These are phyloP conservation scores for Aurantiochytrium sp. DNA, from an alignment of 108 stramenopile genomes.

Conservation along the genomic window DNA sequence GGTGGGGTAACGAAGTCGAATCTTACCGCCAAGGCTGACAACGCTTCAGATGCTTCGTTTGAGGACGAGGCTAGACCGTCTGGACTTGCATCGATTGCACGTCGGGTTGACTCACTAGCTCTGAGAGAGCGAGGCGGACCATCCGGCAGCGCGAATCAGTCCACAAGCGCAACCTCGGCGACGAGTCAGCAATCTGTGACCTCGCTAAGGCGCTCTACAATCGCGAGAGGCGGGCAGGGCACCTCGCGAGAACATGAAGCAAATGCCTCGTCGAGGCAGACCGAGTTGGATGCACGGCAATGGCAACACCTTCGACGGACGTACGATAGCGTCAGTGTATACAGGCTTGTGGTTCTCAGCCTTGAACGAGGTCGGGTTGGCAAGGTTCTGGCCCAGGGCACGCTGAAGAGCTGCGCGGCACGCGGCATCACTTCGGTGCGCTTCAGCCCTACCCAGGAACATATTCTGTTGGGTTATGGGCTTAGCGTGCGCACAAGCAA, in stretches of 20 bases:
- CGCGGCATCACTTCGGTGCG: constrained; percentile 82
- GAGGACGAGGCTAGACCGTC: background rate
- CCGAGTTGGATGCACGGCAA: background rate
- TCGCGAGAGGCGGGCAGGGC: no score
- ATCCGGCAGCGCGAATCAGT: background rate
- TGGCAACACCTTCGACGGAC: background rate
- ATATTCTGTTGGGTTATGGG: constrained; percentile 82
- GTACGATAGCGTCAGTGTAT: background rate
- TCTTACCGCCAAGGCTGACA: no score
- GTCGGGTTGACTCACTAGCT: background rate
- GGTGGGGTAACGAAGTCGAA: no score
- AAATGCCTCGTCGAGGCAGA: no score
- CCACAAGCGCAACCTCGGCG: background rate
- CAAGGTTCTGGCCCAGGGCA: background rate
- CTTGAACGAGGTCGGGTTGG: background rate
- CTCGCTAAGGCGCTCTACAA: no score
- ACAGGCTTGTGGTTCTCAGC: background rate
- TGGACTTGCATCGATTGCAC: background rate
- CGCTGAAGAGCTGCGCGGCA: background rate
- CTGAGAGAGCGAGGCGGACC: background rate
- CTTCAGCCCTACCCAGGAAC: constrained; percentile 76
- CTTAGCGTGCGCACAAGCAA: constrained; percentile 53
- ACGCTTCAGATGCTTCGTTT: no score
- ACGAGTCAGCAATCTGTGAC: no score
- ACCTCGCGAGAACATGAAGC: no score